A percentile compares a stretch with the other conserved stretches of the same genome.
phyloP scores from a whole-genome alignment of 305 asterid species.

The Solanum hybrid region DNA sequence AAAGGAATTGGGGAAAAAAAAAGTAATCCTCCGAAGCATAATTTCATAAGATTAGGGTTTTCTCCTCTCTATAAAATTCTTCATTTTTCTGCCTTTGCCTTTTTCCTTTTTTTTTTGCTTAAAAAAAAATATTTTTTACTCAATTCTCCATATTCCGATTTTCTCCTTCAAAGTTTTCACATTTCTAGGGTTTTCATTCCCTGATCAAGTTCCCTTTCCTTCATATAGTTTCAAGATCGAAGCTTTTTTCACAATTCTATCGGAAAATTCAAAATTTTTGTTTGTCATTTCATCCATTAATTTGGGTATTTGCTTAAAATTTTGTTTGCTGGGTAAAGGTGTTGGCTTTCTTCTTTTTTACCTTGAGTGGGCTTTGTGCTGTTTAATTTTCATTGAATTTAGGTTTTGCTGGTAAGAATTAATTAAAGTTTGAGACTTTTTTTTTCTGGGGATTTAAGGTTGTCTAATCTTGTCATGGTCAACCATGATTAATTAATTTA shows the following conservation, averaged over 20 bases:
- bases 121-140: not conserved
- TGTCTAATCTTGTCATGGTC: slow-evolving; percentile 1
- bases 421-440: not conserved
- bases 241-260: not conserved
- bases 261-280: not conserved
- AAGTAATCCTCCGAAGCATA: not conserved
- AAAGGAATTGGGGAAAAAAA: not conserved
- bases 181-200: not conserved
- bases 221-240: slow-evolving; percentile 1
- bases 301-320: not conserved
- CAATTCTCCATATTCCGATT: not conserved
- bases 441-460: not conserved
- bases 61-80: not conserved
- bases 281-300: not conserved
- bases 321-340: not conserved
- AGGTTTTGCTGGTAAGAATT: not conserved
- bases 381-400: not conserved
- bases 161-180: not conserved
- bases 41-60: not conserved
- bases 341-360: not conserved
- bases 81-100: not conserved
- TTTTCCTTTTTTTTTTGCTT: not conserved
- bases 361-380: not conserved
- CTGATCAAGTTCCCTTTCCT: not conserved
- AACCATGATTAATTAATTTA: not conserved